Evolutionary conservation across 106 monocot species (phyloP), one percentile per base, ranked within the genome.

Genomic region (Dioscorea zingiberensis): DNA sequence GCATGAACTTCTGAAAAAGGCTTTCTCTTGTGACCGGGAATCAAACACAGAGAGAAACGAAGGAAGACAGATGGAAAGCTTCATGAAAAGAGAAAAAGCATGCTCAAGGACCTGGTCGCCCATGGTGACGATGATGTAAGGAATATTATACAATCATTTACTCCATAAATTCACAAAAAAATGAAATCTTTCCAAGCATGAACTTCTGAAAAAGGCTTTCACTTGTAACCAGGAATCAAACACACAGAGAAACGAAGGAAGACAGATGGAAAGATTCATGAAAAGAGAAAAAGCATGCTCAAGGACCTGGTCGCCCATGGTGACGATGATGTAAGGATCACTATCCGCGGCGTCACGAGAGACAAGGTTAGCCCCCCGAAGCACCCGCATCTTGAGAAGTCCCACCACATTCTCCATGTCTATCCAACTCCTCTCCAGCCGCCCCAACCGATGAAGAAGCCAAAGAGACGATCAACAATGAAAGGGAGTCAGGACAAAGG

Each of bases 371-470:
- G 47, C 13, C 0, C 64, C 64, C 4, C 64, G 47, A 9, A 64
- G 3, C 64, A 64, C 64, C 47, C 45, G 38, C 64, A 64, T 21
- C 64, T 64, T 64, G 44, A 64, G 47, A n/a, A 47, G 45, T 15
- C 64, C 64, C 3, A 64, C 11, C 64, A 64, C 22, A 3, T 47
- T 13, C 64, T 64, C 64, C 64, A 64, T 64, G 38, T 6, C n/a
- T n/a, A n/a, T n/a, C 38, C 51, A 18, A 16, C 51, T 53, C 51
- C 51, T 18, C 51, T 19, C 15, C 51, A 16, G 16, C 16, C 51
- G 10, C 51, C 19, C 13, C 9, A 13, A 3, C 4, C 51, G 15
- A 53, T 13, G 51, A 53, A 13, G 38, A 38, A 38, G n/a, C n/a
- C n/a, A n/a, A n/a, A n/a, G n/a, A n/a, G n/a, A n/a, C n/a, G 1